Conservation (phyloP, 1,139 yeast species). For the Geotrichum macrosporum region DNA sequence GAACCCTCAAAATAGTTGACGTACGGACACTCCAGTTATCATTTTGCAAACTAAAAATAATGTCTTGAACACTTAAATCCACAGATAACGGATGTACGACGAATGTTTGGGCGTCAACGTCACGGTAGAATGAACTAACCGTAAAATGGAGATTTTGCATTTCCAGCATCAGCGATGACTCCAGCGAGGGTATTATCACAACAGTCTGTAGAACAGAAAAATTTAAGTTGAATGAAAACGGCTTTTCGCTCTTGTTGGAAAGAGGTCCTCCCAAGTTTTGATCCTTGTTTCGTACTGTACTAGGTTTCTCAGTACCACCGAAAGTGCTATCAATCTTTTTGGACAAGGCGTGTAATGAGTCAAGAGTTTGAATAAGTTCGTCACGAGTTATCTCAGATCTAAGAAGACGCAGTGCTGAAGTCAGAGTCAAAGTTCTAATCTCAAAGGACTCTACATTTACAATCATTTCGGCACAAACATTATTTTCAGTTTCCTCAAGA, state of each 20-base stretch:
- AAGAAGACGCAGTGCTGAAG: constrained; percentile 15
- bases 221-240: constrained; percentile 15
- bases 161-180: constrained; percentile 18
- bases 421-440: constrained; percentile 14
- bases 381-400: constrained; percentile 16
- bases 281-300: background rate
- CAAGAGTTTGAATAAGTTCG: constrained; percentile 7
- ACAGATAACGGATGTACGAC: constrained; percentile 12
- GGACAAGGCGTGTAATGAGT: constrained; percentile 6
- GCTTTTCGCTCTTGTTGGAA: too few species aligned
- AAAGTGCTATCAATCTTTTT: constrained; percentile 9
- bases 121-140: constrained; percentile 13
- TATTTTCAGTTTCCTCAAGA: constrained; percentile 8
- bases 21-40: constrained; percentile 22
- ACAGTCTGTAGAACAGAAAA: constrained; percentile 11
- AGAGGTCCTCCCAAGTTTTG: too few species aligned
- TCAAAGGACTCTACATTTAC: constrained; percentile 15
- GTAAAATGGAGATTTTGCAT: constrained; percentile 11
- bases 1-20: constrained; percentile 20
- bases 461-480: constrained; percentile 7
- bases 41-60: constrained; percentile 16
- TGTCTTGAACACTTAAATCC: constrained; percentile 16
- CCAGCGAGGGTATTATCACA: constrained; percentile 19
- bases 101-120: constrained; percentile 6
- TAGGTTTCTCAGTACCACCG: background rate